Evolutionary conservation across 345 rosid genomes (phyloP), one percentile per base, ranked within the genome.

Genomic region (Salix viminalis): DNA sequence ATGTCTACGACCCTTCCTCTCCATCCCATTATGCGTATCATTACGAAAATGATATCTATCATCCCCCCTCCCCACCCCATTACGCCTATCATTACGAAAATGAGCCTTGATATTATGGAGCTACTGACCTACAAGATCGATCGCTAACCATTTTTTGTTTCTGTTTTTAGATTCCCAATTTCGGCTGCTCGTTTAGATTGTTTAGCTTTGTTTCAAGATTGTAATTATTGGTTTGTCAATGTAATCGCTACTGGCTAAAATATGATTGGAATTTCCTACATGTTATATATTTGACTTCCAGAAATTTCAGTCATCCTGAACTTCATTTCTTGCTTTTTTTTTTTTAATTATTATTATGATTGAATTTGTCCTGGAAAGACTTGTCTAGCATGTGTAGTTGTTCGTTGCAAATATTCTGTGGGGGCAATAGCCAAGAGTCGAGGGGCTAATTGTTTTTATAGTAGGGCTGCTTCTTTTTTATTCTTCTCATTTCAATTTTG

Each of bases 41-140:
- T 77, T 86, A 88, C 71, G 86, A 84, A 7, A 54, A 54, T 21
- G 60, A 87, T 34, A 41, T 78, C 61, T 88, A 87, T 60, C 79
- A 79, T 48, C 87, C 82, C 42, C 68, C 83, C 65, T 78, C 83
- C 18, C 73, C 80, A 15, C 56, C 76, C 44, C 81, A 75, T 42
- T 72, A 83, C 52, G 52, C 84, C 39, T 88, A 91, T 68, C 77
- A 80, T 77, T 86, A 88, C 70, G 87, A 85, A 58, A 58, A 58
- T 11, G 64, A 87, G 64, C 28, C 64, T 4, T 58, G 64, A 58
- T 58, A 11, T 56, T 2, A 65, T 34, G 69, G 42, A 44, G 30
- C 2, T 67, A 23, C 76, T 70, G 6, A n/a, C 44, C 71, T 64
- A 21, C 75, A 64, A 28, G 62, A 61, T 19, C 48, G 41, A 34